Conservation (phyloP, 202 grass and related monocot genomes). For the Panicum virgatum region DNA sequence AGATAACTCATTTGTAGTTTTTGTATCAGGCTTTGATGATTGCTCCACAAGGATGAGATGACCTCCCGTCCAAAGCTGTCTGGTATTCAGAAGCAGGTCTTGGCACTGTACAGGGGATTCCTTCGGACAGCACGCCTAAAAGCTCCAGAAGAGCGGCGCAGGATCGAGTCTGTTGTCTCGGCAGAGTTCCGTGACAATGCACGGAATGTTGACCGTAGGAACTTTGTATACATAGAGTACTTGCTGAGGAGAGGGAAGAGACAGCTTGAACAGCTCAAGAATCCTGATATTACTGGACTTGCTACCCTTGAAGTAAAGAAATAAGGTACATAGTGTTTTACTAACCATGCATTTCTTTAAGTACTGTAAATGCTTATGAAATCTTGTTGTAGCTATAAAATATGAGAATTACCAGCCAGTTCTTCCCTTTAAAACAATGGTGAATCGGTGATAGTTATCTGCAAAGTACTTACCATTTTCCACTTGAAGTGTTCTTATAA, state of each 20-base stretch:
- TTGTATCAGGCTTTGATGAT: constrained; percentile 22
- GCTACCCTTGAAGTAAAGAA: constrained; percentile 69
- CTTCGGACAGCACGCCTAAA: constrained; percentile 68
- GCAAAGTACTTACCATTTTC: background rate
- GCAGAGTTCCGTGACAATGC: constrained; percentile 70
- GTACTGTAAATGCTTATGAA: background rate
- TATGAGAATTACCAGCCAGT: background rate
- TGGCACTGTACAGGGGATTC: constrained; percentile 75
- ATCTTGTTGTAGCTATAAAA: background rate
- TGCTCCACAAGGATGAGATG: constrained; percentile 60
- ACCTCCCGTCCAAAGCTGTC: constrained; percentile 60
- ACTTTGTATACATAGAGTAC: constrained; percentile 93
- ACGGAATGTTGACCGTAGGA: constrained; percentile 63
- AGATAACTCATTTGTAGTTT: constrained; percentile 9
- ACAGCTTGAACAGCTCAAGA: constrained; percentile 88
- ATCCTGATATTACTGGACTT: constrained; percentile 69
- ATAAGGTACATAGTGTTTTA: constrained; percentile 22
- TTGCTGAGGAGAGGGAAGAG: constrained; percentile 78
- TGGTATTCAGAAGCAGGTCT: constrained; percentile 85
- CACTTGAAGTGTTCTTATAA: background rate
- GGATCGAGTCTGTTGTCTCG: constrained; percentile 65
- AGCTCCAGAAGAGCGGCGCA: constrained; percentile 58
- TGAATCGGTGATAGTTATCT: background rate
- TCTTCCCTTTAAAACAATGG: background rate
- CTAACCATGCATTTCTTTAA: background rate